These are phyloP conservation scores for Phytophthora gonapodyides DNA, from an alignment of 352 stramenopile species.

Conservation along the genomic window DNA sequence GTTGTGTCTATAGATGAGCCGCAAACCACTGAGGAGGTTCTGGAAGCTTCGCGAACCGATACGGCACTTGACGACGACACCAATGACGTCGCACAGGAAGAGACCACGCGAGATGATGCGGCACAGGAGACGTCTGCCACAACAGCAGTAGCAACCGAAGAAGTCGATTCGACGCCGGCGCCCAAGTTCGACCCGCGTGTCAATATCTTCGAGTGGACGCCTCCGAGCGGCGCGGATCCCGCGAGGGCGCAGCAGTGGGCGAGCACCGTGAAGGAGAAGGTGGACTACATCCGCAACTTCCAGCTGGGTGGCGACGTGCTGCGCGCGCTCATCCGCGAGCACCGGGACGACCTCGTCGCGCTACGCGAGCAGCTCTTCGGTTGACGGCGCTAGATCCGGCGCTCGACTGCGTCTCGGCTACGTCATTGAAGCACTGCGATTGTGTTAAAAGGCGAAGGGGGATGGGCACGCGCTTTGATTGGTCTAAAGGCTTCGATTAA, in stretches of 20 bases:
- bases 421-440: slow-evolving; percentile 8
- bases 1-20: not conserved
- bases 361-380: slow-evolving; percentile 63
- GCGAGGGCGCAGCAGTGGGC: slow-evolving; percentile 44
- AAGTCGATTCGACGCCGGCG: slow-evolving; percentile 4
- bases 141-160: not conserved
- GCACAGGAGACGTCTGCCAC: not conserved
- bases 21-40: not conserved
- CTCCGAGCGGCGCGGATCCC: slow-evolving; percentile 11
- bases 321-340: slow-evolving; percentile 58
- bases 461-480: slow-evolving; percentile 23
- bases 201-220: slow-evolving; percentile 75
- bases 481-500: slow-evolving; percentile 3
- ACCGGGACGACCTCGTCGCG: slow-evolving; percentile 60
- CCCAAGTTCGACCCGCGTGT: slow-evolving; percentile 35
- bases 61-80: not conserved
- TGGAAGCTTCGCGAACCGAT: not conserved
- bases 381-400: not conserved
- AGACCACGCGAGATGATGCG: not conserved
- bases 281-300: slow-evolving; percentile 60
- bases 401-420: not conserved
- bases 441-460: slow-evolving; percentile 25
- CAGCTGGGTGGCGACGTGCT: slow-evolving; percentile 59
- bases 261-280: slow-evolving; percentile 44
- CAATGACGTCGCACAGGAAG: not conserved